A percentile compares a stretch with the other conserved stretches of the same genome.
These are phyloP conservation scores for Fusarium euwallaceae DNA, from an alignment of 2,329 filamentous ascomycete species.

Conservation along the genomic window DNA sequence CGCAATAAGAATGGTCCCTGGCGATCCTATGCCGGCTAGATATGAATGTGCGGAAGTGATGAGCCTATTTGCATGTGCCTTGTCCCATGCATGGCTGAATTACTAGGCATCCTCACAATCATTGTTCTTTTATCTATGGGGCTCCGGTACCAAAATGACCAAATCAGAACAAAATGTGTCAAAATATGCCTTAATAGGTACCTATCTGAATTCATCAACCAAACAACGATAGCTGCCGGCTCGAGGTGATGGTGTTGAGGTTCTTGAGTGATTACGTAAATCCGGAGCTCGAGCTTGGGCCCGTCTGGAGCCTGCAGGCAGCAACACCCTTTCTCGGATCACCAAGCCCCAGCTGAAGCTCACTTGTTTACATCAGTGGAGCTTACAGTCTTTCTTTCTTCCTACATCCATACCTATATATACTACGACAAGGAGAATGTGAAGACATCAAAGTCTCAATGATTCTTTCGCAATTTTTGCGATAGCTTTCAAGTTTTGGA, in stretches of 20 bases:
- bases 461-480: not conserved
- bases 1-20: not conserved
- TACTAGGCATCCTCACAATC: not conserved
- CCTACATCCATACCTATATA: not conserved
- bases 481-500: not conserved
- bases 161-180: not conserved
- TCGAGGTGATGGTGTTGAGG: not conserved
- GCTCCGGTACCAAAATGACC: no score
- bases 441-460: not conserved
- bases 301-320: constrained; percentile 30
- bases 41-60: not conserved
- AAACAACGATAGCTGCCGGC: not conserved
- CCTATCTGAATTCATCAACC: not conserved
- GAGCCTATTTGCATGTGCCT: not conserved
- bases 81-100: not conserved
- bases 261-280: not conserved
- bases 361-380: constrained; percentile 8
- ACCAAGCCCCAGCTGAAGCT: constrained; percentile 17
- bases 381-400: not conserved
- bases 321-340: constrained; percentile 26
- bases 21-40: not conserved
- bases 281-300: constrained; percentile 19
- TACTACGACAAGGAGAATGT: not conserved
- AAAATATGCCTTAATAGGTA: not conserved
- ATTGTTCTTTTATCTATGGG: not conserved